Conservation (phyloP, 805 yeast genomes). For the Kuraishia borneana region DNA sequence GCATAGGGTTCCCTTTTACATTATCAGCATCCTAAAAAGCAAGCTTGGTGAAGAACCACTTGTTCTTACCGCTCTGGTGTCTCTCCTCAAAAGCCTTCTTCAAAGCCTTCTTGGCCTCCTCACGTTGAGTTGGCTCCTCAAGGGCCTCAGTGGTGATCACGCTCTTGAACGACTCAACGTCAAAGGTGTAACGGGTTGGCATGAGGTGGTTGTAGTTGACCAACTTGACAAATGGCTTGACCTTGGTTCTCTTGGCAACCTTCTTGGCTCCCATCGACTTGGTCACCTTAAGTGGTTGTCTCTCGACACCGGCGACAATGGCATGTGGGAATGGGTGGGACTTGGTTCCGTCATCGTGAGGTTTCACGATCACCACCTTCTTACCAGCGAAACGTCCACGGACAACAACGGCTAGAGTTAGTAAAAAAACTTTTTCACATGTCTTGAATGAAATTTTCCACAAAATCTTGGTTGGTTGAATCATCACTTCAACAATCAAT, state of each 20-base stretch:
- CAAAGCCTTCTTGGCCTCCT: conserved; percentile 97
- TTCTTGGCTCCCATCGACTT: conserved; percentile 93
- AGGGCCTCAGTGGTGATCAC: conserved; percentile 88
- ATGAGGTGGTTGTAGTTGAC: conserved; percentile 99
- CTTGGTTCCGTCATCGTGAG: conserved; percentile 98
- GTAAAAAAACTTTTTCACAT: conserved; percentile 10
- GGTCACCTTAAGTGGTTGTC: conserved; percentile 95
- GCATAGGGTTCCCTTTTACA: too few species aligned
- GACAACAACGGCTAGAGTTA: conserved; percentile 83
- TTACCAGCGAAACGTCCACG: conserved; percentile 99
- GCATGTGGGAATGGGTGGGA: conserved; percentile 99
- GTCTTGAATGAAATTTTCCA: background rate
- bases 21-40: conserved; percentile 27
- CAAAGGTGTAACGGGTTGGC: conserved; percentile 99
- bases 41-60: conserved; percentile 97
- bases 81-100: conserved; percentile 99
- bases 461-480: background rate
- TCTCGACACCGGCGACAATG: conserved; percentile 98
- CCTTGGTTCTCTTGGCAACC: conserved; percentile 93
- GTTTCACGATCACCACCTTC: conserved; percentile 98
- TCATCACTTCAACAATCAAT: background rate
- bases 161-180: conserved; percentile 90
- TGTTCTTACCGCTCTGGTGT: conserved; percentile 99
- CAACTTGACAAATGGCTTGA: conserved; percentile 98
- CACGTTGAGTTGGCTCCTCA: conserved; percentile 95